Conservation (phyloP, 805 yeast species). For the Yamadazyma tumulicola region DNA sequence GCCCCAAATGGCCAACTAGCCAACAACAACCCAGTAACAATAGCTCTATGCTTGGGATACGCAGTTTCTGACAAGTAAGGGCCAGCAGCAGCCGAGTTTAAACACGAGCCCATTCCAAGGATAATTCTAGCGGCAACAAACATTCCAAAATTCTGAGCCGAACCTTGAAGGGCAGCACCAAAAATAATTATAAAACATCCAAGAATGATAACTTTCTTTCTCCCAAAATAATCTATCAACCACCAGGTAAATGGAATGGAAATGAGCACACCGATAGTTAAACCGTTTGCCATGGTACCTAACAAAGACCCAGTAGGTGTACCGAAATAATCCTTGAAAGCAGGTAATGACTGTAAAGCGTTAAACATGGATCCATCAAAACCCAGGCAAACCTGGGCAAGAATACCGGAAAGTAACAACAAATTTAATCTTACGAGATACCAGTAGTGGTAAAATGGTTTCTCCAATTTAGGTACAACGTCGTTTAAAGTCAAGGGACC, state of each 20-base stretch:
- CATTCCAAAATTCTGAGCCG: slow-evolving; percentile 27
- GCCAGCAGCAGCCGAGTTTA: slow-evolving; percentile 42
- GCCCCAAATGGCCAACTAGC: slow-evolving; percentile 51
- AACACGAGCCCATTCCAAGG: slow-evolving; percentile 42
- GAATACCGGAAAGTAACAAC: slow-evolving; percentile 7
- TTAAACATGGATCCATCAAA: slow-evolving; percentile 47
- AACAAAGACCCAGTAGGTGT: slow-evolving; percentile 31
- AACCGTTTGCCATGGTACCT: slow-evolving; percentile 40
- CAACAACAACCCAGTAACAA: slow-evolving; percentile 42
- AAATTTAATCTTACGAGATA: slow-evolving; percentile 10
- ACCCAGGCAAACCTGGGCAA: slow-evolving; percentile 7
- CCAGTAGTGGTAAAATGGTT: slow-evolving; percentile 9
- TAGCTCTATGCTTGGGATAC: slow-evolving; percentile 41
- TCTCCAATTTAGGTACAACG: slow-evolving; percentile 2
- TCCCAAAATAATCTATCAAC: slow-evolving; percentile 33
- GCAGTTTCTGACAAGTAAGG: slow-evolving; percentile 46
- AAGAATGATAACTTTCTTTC: slow-evolving; percentile 24
- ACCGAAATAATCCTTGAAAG: slow-evolving; percentile 40
- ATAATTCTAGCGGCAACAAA: slow-evolving; percentile 44
- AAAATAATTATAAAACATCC: slow-evolving; percentile 23
- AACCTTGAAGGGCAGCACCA: slow-evolving; percentile 34
- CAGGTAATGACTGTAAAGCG: slow-evolving; percentile 42
- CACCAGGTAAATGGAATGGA: slow-evolving; percentile 22
- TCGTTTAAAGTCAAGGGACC: no score
- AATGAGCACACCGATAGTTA: slow-evolving; percentile 35